Base-by-base conservation (phyloP, 2,329 filamentous ascomycete species). In the Fusarium veterinarium region DNA sequence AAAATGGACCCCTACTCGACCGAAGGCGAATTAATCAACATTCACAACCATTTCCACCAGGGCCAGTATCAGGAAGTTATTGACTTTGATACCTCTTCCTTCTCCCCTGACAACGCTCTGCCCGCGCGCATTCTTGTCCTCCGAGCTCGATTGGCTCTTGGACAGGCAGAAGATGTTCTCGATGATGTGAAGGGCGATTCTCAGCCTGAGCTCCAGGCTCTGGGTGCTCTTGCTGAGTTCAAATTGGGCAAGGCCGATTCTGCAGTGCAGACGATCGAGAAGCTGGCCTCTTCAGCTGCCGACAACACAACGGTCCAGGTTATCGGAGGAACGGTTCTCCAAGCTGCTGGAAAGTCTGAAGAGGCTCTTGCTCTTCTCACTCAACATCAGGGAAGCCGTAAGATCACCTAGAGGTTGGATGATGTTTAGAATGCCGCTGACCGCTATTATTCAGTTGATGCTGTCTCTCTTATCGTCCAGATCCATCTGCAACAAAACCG, bases 401-500 rank as follows among this genome's bases (percentile, higher is more conserved):
- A 76, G 92, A 88, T 61, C 46, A 63, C 10, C 35, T 13, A 8
- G 8, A 40, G 30, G 28, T 33, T 35, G 28, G 23, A 19, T 13
- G 58, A 23, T 57, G 46, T 51, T 42, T 45, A 25, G 59, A 55
- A 72, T 66, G 63, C 45, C 62, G 66, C 79, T 80, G 67, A 82
- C 68, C 41, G 44, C 49, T 55, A 37, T 55, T 41, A n/a, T 55
- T 25, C 64, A 91, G 89, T 91, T 66, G 90, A 91, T 75, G 92
- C 94, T 60, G 94, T 98, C 58, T 92, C 95, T 48, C 85, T 98
- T 69, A 95, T 96, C 73, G 91, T 95, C 35, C 95, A 99, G 82
- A 97, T 98, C 76, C 92, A 98, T 79, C 91, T 98, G 14, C 89
- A 93, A 76, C 94, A 97, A 80, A 98, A 98, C 86, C 90, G 95